Evolutionary conservation across 2,329 filamentous ascomycete genomes (phyloP), one percentile per base, ranked within the genome.

Genomic region (Trichoderma atrobrunneum): DNA sequence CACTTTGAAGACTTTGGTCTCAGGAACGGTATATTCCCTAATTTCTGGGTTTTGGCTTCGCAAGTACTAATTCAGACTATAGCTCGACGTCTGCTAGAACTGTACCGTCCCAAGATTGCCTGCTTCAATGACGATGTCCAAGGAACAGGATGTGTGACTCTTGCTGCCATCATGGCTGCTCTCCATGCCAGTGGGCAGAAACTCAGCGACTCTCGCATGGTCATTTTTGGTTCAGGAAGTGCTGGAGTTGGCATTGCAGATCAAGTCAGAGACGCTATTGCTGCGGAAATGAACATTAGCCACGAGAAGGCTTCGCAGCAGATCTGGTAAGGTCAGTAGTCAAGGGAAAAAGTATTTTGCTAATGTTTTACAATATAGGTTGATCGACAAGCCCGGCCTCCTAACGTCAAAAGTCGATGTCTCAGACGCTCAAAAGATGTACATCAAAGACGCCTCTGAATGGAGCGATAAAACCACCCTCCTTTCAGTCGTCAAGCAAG

Each of bases 111-210:
- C 0, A 78, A 92, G 64, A 91, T 95, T 8, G 87, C 94, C 0
- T 97, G 93, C 80, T 97, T 97, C 85, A 97, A 97, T 77, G 94
- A 97, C 72, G 94, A 97, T 79, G 90, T 97, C 0, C 94, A 97
- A 80, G 94, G 94, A 1, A 97, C 94, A 0, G 94, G 94, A 0
- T 95, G 93, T 72, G 93, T 97, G 1, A 95, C 94, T 0, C 86
- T 97, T 0, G 94, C 94, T 0, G 94, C 92, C 1, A 91, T 97
- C 74, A 90, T 93, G 84, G 89, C 93, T 0, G 94, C 89, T 0
- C 84, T 95, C 8, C 89, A 93, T 73, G 90, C 95, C 8, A 90
- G 86, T 73, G 86, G 89, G 3, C 82, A 91, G 68, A 88, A 91
- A 67, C 84, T 97, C 54, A 82, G 84, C 10, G 93, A 97, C 72